Evolutionary conservation across 2,329 filamentous ascomycete genomes (phyloP).

Genomic region (Calonectria multiphialidica): DNA sequence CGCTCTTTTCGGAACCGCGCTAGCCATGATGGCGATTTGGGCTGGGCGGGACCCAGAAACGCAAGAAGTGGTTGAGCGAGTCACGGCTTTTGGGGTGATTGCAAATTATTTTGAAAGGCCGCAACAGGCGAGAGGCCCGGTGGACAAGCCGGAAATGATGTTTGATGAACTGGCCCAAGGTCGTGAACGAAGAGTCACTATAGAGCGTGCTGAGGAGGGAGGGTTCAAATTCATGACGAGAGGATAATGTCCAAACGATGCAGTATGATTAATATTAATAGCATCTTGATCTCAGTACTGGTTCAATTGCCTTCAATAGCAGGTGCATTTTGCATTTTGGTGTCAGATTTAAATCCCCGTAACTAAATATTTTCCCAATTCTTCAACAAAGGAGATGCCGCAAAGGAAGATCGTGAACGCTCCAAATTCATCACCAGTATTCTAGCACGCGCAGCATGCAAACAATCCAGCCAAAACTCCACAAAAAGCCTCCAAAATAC

Average conservation of each 20-base stretch:
- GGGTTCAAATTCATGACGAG: background rate
- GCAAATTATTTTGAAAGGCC: background rate
- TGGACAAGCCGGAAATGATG: background rate
- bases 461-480: background rate
- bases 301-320: background rate
- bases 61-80: background rate
- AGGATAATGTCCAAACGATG: background rate
- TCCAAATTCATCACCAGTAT: too few species aligned
- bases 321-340: too few species aligned
- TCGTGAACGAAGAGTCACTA: background rate
- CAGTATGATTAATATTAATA: background rate
- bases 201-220: background rate
- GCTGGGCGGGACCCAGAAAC: background rate
- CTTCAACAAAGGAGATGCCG: too few species aligned
- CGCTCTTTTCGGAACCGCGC: background rate
- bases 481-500: background rate
- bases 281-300: background rate
- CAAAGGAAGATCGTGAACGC: too few species aligned
- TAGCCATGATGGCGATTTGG: background rate
- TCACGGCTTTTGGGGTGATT: background rate
- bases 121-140: background rate
- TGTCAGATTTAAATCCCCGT: too few species aligned
- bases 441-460: background rate
- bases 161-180: background rate
- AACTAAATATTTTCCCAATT: too few species aligned